These are phyloP conservation scores for Candida succiphila DNA, from an alignment of 805 yeast species.

Conservation along the genomic window DNA sequence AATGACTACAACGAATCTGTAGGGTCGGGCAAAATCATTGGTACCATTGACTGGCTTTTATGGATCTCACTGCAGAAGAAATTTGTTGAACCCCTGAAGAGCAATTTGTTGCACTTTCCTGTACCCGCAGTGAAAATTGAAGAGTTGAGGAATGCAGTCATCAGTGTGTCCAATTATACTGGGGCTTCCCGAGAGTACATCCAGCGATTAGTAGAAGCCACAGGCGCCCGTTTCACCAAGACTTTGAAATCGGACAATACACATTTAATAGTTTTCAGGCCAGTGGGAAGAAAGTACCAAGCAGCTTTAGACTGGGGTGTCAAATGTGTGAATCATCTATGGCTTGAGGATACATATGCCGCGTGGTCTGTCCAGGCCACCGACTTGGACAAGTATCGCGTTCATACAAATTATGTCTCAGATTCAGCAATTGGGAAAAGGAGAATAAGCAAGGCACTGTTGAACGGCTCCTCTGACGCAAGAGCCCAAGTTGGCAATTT, in stretches of 20 bases:
- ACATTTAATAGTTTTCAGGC: constrained; percentile 58
- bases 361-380: constrained; percentile 48
- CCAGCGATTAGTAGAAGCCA: constrained; percentile 44
- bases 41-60: constrained; percentile 70
- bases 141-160: constrained; percentile 41
- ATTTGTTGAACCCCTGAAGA: constrained; percentile 44
- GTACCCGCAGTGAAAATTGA: constrained; percentile 40
- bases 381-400: constrained; percentile 35
- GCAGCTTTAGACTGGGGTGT: constrained; percentile 68
- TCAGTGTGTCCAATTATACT: constrained; percentile 70
- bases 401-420: background rate
- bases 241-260: constrained; percentile 56
- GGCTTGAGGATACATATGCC: constrained; percentile 79
- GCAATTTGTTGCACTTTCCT: constrained; percentile 64
- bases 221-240: constrained; percentile 73
- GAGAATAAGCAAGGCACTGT: background rate
- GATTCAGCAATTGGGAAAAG: constrained; percentile 32
- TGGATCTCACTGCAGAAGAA: constrained; percentile 45
- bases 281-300: constrained; percentile 63
- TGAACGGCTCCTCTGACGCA: background rate
- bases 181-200: constrained; percentile 79
- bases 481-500: background rate
- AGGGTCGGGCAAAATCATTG: constrained; percentile 32
- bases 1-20: constrained; percentile 39
- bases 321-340: constrained; percentile 63